Percentiles rank a stretch among this genome's conserved stretches.
phyloP scores from a whole-genome alignment of 495 filamentous ascomycete genomes.

The Trichoderma virens region DNA sequence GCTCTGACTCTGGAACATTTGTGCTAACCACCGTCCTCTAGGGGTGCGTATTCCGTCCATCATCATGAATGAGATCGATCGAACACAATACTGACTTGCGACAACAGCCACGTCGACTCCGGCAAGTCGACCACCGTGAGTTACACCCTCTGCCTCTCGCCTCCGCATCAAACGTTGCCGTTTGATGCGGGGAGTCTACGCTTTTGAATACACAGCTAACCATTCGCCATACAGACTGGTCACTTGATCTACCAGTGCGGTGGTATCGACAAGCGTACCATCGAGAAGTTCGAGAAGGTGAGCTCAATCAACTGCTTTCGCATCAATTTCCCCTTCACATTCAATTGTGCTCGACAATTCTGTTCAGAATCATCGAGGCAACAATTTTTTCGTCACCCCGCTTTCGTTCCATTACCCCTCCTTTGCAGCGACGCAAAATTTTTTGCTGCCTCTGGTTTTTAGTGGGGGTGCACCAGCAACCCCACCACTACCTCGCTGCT shows the following conservation, averaged over 20 bases:
- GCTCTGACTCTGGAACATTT: not conserved
- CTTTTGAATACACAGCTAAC: conserved; percentile 13
- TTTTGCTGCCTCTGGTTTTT: not conserved
- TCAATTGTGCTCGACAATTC: not conserved
- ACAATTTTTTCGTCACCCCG: not conserved
- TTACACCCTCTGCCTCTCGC: conserved; percentile 37
- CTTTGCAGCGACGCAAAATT: not conserved
- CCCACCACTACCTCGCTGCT: not conserved
- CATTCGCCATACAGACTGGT: conserved; percentile 36
- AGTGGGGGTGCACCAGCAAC: not conserved
- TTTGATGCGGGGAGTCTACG: not conserved
- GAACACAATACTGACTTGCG: conserved; percentile 15
- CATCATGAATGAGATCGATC: not conserved
- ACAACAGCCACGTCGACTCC: conserved; percentile 86
- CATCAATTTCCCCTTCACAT: not conserved
- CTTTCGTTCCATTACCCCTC: conserved; percentile 6
- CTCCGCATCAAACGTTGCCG: conserved; percentile 15
- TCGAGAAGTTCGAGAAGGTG: conserved; percentile 99
- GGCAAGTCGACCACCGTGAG: conserved; percentile 91
- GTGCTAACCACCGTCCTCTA: not conserved
- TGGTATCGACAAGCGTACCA: conserved; percentile 99
- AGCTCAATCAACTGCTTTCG: not conserved
- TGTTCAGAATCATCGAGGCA: not conserved
- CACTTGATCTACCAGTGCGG: conserved; percentile 99
- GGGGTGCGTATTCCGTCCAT: conserved; percentile 1